Conservation (phyloP, 306 rosid species). For the Vigna radiata region DNA sequence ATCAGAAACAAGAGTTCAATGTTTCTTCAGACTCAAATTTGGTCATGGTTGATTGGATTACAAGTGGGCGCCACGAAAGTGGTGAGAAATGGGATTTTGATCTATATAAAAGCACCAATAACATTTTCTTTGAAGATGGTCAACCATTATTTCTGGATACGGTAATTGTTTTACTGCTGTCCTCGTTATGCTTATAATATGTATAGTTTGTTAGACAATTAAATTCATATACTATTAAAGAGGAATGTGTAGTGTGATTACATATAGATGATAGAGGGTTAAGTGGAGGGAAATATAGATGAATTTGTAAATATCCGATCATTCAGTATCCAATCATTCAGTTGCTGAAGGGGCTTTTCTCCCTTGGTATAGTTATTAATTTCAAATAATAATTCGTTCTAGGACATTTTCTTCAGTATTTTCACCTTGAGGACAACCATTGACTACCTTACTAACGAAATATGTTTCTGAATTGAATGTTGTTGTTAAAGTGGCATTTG, state of each 20-base stretch:
- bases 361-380: too few relatives aligned
- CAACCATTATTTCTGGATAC: constrained; percentile 84
- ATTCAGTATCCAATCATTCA: too few relatives aligned
- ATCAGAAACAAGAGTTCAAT: constrained; percentile 84
- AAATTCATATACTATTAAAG: neutral
- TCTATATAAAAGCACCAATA: constrained; percentile 79
- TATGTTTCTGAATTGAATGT: too few relatives aligned
- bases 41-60: constrained; percentile 95
- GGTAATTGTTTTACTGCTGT: constrained; percentile 55
- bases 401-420: neutral
- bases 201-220: neutral
- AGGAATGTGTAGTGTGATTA: too few relatives aligned
- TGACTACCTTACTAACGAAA: too few relatives aligned
- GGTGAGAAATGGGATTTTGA: constrained; percentile 97
- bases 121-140: constrained; percentile 71
- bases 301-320: too few relatives aligned
- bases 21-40: constrained; percentile 71
- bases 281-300: neutral
- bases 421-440: too few relatives aligned
- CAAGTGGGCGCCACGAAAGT: constrained; percentile 91
- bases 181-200: neutral
- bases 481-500: too few relatives aligned
- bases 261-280: neutral
- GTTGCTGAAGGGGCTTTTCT: too few relatives aligned
- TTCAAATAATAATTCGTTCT: too few relatives aligned